phyloP scores from a whole-genome alignment of 768 basidiomycete genomes.

The Fomitopsis serialis region DNA sequence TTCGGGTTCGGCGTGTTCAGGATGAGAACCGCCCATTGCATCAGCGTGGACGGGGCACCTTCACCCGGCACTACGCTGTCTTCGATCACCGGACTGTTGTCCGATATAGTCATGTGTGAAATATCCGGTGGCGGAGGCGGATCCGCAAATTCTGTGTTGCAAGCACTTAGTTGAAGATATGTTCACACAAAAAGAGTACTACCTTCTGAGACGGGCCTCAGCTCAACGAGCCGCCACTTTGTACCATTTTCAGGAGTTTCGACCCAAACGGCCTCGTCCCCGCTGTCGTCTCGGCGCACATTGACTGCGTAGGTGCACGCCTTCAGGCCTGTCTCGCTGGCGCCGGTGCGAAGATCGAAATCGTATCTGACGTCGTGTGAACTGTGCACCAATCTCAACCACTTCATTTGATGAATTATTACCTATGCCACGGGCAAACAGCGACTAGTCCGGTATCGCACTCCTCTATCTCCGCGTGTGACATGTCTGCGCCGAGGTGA shows the following conservation, averaged over 20 bases:
- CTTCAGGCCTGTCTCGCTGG: constrained; percentile 61
- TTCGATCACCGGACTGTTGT: constrained; percentile 6
- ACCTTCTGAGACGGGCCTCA: constrained; percentile 74
- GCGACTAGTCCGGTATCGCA: constrained; percentile 54
- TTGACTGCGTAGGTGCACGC: constrained; percentile 66
- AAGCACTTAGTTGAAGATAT: too few species aligned
- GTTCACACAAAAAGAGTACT: background rate
- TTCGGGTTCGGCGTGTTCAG: constrained; percentile 68
- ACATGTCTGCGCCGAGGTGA: constrained; percentile 76
- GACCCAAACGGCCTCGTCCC: constrained; percentile 48
- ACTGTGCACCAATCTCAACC: background rate
- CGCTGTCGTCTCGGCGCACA: constrained; percentile 32
- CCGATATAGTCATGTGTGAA: constrained; percentile 15
- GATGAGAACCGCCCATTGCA: constrained; percentile 76
- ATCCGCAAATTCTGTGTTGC: constrained; percentile 55
- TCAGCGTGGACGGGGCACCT: constrained; percentile 57
- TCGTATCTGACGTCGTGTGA: constrained; percentile 48
- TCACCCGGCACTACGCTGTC: constrained; percentile 45
- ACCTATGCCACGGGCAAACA: constrained; percentile 78
- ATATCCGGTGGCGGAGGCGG: constrained; percentile 39
- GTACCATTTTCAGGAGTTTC: constrained; percentile 49
- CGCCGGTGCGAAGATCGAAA: constrained; percentile 64
- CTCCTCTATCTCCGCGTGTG: constrained; percentile 75
- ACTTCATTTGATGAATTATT: background rate
- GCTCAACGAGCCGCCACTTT: constrained; percentile 60